phyloP scores from a whole-genome alignment of 257 asterid genomes.

The Forsythia suspensa region DNA sequence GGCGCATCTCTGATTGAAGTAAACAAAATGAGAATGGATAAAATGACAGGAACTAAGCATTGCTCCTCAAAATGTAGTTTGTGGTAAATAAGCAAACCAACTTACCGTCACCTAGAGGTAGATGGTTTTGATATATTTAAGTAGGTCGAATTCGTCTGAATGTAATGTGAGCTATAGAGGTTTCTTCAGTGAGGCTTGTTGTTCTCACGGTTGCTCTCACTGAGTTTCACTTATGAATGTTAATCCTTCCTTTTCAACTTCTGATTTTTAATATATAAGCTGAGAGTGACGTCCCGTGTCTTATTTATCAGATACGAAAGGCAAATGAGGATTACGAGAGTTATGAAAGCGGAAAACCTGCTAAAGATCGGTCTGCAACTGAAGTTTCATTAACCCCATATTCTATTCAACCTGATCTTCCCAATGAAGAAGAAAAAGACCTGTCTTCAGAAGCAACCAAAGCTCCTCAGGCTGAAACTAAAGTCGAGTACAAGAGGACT shows the following conservation, averaged over 20 bases:
- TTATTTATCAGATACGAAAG: constrained; percentile 52
- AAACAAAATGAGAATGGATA: background rate
- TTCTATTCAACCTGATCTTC: constrained; percentile 29
- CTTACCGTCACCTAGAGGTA: background rate
- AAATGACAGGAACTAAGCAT: background rate
- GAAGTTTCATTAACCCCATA: constrained; percentile 33
- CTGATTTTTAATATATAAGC: background rate
- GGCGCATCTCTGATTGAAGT: background rate
- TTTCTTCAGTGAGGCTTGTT: background rate
- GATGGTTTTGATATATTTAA: background rate
- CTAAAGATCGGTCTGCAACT: constrained; percentile 22
- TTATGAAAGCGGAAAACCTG: constrained; percentile 29
- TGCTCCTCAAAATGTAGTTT: background rate
- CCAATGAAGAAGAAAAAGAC: constrained; percentile 29
- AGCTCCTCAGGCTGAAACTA: constrained; percentile 35
- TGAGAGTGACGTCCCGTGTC: constrained; percentile 2
- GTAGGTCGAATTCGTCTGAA: background rate
- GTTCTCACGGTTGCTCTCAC: background rate
- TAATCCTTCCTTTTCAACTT: background rate
- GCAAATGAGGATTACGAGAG: constrained; percentile 63
- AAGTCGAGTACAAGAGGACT: constrained; percentile 53
- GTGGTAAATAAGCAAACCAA: background rate
- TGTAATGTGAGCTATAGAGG: background rate
- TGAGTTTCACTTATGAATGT: background rate
- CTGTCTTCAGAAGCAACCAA: constrained; percentile 22